Base-by-base conservation (phyloP, 1,284 basidiomycete genomes). In the Schizophyllum amplum region DNA sequence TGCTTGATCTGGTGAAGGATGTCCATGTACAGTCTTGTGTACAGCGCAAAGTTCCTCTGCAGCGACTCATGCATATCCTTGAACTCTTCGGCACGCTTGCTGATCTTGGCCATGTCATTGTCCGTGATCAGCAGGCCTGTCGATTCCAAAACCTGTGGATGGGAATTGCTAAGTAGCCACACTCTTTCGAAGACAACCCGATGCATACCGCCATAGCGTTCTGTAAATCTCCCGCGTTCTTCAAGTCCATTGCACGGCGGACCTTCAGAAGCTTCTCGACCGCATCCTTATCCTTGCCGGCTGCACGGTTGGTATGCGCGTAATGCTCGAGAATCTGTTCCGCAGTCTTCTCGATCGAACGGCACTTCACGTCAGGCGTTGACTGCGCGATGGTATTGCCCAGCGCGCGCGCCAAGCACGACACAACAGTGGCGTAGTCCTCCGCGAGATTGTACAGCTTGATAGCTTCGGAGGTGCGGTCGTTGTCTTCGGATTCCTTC, bases 401-500 rank as follows among this genome's bases (percentile, higher is more conserved):
- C 0, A 99, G 79, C 3, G 94, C 91, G 57, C 87, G 85, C 48
- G 93, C 94, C 49, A 99, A 86, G 58, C 92, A 93, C 6, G 84
- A 79, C 47, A 98, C 83, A 52, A 99, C 96, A 25, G 89, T 92
- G 53, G 85, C 77, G 69, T 95, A 94, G 61, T 97, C 92, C 46
- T 92, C 91, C 0, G 95, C 94, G 42, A 98, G 84, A 72, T 98
- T 96, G 76, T 94, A 98, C 51, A 99, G 76, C 69, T 96, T 90
- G 72, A 99, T 94, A 1, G 94, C 94, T 69, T 98, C 94, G 4
- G 87, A 81, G 49, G 91, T 86, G 25, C 90, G 87, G 65, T 88
- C 86, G 63, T 86, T 88, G 62, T 85, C 84, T 71, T 80, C 88
- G 57, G 77, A 87, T 65, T 91, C 79, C 54, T 81, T 78, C 1